phyloP scores from a whole-genome alignment of 108 stramenopile species.

The Cyclotella atomus region DNA sequence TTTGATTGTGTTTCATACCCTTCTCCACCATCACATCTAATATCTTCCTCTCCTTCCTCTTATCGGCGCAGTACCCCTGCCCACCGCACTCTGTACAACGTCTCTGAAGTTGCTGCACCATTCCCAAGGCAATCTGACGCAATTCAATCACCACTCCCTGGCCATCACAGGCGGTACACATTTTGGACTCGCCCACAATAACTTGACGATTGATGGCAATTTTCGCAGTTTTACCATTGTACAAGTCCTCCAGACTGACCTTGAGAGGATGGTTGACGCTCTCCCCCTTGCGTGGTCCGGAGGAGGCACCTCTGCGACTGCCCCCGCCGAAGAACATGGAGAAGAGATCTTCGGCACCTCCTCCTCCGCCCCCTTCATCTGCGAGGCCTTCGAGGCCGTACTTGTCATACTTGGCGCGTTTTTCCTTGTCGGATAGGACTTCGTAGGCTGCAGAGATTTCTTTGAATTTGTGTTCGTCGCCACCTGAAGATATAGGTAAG shows the following conservation, averaged over 20 bases:
- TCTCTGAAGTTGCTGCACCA: constrained; percentile 96
- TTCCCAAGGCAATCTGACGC: constrained; percentile 95
- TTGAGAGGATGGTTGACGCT: constrained; percentile 95
- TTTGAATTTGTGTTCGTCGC: constrained; percentile 91
- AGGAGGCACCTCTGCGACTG: constrained; percentile 55
- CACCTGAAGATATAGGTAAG: too few species aligned
- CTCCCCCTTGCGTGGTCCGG: constrained; percentile 91
- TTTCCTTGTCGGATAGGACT: constrained; percentile 88
- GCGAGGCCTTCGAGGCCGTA: constrained; percentile 89
- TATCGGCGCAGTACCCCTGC: constrained; percentile 72
- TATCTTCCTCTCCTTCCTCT: constrained; percentile 92
- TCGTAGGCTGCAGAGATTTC: constrained; percentile 92
- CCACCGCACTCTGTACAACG: constrained; percentile 83
- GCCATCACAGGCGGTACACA: constrained; percentile 88
- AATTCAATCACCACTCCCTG: constrained; percentile 92
- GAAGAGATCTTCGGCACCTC: constrained; percentile 87
- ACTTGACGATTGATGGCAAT: constrained; percentile 94
- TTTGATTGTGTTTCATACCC: constrained; percentile 95
- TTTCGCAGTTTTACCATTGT: constrained; percentile 98
- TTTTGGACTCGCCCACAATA: constrained; percentile 80
- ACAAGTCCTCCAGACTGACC: constrained; percentile 96
- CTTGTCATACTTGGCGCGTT: constrained; percentile 88
- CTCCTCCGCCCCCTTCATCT: constrained; percentile 66
- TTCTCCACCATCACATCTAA: constrained; percentile 95
- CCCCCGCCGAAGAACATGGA: constrained; percentile 94